phyloP scores from a whole-genome alignment of 805 yeast species.

The Nakazawaea peltata region DNA sequence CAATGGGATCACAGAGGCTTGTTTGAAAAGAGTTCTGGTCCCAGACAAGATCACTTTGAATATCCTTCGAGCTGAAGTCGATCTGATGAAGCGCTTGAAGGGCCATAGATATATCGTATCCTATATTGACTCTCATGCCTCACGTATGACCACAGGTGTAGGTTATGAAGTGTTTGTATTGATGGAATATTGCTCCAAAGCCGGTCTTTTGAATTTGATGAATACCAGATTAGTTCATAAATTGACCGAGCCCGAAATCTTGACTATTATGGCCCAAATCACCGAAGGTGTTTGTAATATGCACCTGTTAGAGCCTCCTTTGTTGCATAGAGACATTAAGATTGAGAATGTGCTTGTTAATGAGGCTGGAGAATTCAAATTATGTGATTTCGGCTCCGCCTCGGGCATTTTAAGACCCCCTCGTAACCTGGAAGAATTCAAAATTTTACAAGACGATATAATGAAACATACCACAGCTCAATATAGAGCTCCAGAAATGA shows the following conservation, averaged over 20 bases:
- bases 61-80: conserved; percentile 87
- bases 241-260: conserved; percentile 59
- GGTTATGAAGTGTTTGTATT: conserved; percentile 74
- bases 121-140: conserved; percentile 93
- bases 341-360: conserved; percentile 73
- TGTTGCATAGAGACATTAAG: conserved; percentile 74
- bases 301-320: conserved; percentile 65
- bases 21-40: conserved; percentile 91
- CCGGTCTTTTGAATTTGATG: conserved; percentile 76
- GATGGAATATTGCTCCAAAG: conserved; percentile 73
- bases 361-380: conserved; percentile 48
- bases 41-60: conserved; percentile 84
- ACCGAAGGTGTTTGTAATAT: conserved; percentile 71
- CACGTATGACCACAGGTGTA: conserved; percentile 42
- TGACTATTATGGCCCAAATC: conserved; percentile 61
- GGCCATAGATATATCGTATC: conserved; percentile 79
- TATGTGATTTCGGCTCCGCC: conserved; percentile 82
- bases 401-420: conserved; percentile 61
- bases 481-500: conserved; percentile 80
- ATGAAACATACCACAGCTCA: conserved; percentile 81
- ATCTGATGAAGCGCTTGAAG: conserved; percentile 85
- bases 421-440: conserved; percentile 48
- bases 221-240: conserved; percentile 60
- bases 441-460: conserved; percentile 55
- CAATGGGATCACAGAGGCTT: conserved; percentile 51